Base-by-base conservation (phyloP, 2,329 filamentous ascomycete genomes). In the Scolecobasidium constrictum region DNA sequence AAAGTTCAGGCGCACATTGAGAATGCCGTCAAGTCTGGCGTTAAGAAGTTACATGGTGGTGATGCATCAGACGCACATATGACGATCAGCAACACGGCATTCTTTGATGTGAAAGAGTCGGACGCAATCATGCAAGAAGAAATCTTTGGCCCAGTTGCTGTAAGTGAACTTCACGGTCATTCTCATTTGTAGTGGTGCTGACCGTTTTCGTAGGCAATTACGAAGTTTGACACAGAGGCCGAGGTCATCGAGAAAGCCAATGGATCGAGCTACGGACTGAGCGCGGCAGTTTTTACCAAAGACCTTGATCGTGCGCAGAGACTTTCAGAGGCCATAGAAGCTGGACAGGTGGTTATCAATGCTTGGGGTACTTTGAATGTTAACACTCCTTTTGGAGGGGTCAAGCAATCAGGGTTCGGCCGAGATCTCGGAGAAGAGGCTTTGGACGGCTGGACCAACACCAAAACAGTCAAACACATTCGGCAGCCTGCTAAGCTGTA, bases 381-480 rank as follows among this genome's bases (percentile, higher is more conserved):
- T 11, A 40, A 50, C 3, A 41, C 47, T 15, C 54, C 58, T 1
- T 60, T 60, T 43, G 58, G 58, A 4, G 58, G 58, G 5, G 42
- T 15, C 11, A 61, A 61, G 48, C 48, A 56, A 46, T 52, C 46
- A 18, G 57, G 57, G 2, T 17, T 56, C 11, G 57, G 57, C 2
- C 45, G 57, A 9, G 57, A 60, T 44, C 17, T 42, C 38, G 17
- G 37, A 49, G 7, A 56, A 54, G 0, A n/a, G 59, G 42, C 55
- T 0, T 15, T 60, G 42, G 50, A 56, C 51, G 52, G 54, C 23
- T 61, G 59, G 42, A 22, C 58, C n/a, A 51, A 61, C 38, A 36
- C 50, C 5, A 59, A 61, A 52, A 56, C 52, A 3, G 53, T 61
- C 42, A 64, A 31, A 31, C n/a, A n/a, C 85, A 86, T 0, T n/a